Percentiles rank a stretch among this genome's conserved stretches.
Conservation (phyloP, 176 grass and related monocot species). For the Lolium multiflorum region DNA sequence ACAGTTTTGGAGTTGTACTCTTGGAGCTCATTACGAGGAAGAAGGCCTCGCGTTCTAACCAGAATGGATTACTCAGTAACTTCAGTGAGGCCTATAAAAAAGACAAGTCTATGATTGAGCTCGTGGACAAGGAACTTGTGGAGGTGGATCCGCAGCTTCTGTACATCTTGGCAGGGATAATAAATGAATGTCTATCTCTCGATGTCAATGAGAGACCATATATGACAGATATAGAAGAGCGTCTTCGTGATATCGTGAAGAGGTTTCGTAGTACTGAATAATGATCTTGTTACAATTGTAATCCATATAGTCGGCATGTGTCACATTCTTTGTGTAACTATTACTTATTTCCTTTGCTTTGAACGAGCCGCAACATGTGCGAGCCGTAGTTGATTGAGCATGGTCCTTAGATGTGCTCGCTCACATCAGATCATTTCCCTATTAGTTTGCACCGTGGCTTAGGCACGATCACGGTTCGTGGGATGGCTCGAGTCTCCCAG, state of each 20-base stretch:
- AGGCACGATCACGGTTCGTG: not conserved
- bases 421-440: not conserved
- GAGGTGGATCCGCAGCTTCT: not conserved
- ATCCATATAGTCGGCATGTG: not conserved
- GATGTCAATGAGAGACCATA: not conserved
- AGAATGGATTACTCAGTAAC: not conserved
- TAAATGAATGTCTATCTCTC: not conserved
- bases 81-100: not conserved
- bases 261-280: not conserved
- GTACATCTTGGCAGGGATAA: not conserved
- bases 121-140: not conserved
- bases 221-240: not conserved
- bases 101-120: not conserved
- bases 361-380: not conserved
- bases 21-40: not conserved
- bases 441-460: not conserved
- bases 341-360: not conserved
- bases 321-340: not conserved
- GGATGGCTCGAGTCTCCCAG: not conserved
- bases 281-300: not conserved
- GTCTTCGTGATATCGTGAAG: not conserved
- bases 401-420: not conserved
- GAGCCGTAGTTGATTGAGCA: not conserved
- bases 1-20: constrained; percentile 4
- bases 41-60: not conserved